Evolutionary conservation across 2,329 filamentous ascomycete genomes (phyloP).

Genomic region (Elsinoe necatrix): DNA sequence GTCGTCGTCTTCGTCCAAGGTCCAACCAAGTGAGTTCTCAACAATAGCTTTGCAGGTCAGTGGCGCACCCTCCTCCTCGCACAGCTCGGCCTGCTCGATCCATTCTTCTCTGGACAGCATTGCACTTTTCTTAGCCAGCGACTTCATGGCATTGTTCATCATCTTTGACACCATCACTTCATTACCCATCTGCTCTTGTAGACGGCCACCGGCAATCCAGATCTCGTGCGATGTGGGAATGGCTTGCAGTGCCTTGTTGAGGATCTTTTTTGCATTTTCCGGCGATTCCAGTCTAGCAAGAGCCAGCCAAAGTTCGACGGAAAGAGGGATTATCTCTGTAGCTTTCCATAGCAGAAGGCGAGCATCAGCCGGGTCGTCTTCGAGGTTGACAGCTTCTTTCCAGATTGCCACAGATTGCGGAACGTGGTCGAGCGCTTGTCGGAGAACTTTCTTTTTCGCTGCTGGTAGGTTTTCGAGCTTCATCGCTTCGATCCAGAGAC

Average conservation of each 20-base stretch:
- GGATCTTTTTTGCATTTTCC: constrained; percentile 85
- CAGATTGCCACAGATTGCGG: constrained; percentile 93
- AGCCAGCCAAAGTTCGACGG: constrained; percentile 90
- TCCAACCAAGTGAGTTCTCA: constrained; percentile 84
- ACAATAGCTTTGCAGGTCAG: constrained; percentile 86
- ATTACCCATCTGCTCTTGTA: constrained; percentile 84
- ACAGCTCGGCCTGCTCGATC: constrained; percentile 90
- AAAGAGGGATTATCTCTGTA: constrained; percentile 87
- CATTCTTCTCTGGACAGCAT: constrained; percentile 98
- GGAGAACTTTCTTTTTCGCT: constrained; percentile 85
- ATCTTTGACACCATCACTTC: constrained; percentile 68
- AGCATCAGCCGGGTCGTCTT: constrained; percentile 83
- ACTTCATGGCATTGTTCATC: constrained; percentile 88
- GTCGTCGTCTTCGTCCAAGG: constrained; percentile 91
- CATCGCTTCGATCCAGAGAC: constrained; percentile 93
- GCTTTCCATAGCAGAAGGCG: constrained; percentile 85
- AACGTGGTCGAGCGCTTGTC: constrained; percentile 84
- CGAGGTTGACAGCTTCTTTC: constrained; percentile 94
- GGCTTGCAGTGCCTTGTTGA: constrained; percentile 91
- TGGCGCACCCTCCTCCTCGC: constrained; percentile 81
- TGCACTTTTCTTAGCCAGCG: constrained; percentile 79
- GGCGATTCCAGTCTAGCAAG: constrained; percentile 81
- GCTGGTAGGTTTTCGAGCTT: constrained; percentile 73
- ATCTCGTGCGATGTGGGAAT: constrained; percentile 90
- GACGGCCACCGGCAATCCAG: constrained; percentile 86